A percentile compares a stretch with the other conserved stretches of the same genome.
phyloP scores from a whole-genome alignment of 768 basidiomycete genomes.

The Tylopilus rubrobrunneus region DNA sequence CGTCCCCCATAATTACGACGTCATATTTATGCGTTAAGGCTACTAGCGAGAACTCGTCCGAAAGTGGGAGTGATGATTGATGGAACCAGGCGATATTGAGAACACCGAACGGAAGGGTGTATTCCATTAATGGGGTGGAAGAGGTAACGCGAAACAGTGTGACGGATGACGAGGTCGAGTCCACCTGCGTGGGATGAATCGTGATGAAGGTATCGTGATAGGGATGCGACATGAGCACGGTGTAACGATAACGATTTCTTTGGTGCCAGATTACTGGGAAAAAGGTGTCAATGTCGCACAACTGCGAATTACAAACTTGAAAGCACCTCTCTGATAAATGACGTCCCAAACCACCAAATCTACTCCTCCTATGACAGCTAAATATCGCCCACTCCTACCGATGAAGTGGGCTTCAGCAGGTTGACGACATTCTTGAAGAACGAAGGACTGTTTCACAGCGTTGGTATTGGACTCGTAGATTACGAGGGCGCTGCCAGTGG shows the following conservation, averaged over 20 bases:
- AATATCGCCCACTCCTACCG: conserved; percentile 65
- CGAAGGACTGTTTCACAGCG: conserved; percentile 54
- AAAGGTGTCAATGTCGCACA: not conserved
- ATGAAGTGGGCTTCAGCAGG: conserved; percentile 57
- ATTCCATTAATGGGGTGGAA: conserved; percentile 39
- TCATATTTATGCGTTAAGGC: conserved; percentile 68
- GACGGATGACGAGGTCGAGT: conserved; percentile 36
- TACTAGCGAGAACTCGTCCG: conserved; percentile 51
- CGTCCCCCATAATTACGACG: conserved; percentile 67
- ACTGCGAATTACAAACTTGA: not conserved
- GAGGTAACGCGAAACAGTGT: conserved; percentile 48
- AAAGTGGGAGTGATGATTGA: conserved; percentile 30
- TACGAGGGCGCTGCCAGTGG: conserved; percentile 61
- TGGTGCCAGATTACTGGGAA: conserved; percentile 58
- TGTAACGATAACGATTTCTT: conserved; percentile 35
- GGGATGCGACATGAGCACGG: conserved; percentile 52
- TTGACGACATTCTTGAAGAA: conserved; percentile 48
- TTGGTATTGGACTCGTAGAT: conserved; percentile 72
- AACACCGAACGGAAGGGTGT: conserved; percentile 59
- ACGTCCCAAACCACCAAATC: conserved; percentile 73
- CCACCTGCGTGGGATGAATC: conserved; percentile 38
- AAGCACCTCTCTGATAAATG: conserved; percentile 53
- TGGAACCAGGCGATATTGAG: conserved; percentile 43
- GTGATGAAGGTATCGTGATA: conserved; percentile 56
- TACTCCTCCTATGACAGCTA: conserved; percentile 49